These are phyloP conservation scores for Candida odintsovae DNA, from an alignment of 805 yeast genomes.

Conservation along the genomic window DNA sequence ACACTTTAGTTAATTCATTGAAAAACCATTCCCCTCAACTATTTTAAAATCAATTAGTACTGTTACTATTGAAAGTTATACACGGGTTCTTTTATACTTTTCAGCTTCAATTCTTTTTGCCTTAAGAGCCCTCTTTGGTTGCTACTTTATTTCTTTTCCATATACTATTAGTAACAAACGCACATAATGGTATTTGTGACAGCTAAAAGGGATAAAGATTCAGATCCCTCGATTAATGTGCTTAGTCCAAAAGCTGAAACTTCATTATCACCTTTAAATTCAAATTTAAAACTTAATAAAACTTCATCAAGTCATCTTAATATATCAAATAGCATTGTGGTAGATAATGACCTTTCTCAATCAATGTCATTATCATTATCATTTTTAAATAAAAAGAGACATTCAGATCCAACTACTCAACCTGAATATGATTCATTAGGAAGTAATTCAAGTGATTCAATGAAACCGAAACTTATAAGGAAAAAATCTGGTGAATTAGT, in stretches of 20 bases:
- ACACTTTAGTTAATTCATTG: too few relatives aligned
- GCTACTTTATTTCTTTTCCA: neutral
- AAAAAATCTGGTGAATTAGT: constrained; percentile 88
- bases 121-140: neutral
- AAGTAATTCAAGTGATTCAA: neutral
- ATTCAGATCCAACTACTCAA: constrained; percentile 9
- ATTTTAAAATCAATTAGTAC: too few relatives aligned
- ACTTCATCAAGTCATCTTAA: neutral
- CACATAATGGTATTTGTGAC: neutral
- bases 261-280: neutral
- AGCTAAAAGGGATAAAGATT: neutral
- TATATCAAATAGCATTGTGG: neutral
- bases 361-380: constrained; percentile 15
- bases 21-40: too few relatives aligned
- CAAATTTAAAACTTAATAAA: neutral
- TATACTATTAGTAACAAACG: too few relatives aligned
- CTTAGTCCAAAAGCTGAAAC: neutral
- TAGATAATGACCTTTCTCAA: neutral
- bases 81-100: too few relatives aligned
- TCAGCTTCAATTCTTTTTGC: neutral
- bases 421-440: neutral
- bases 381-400: constrained; percentile 18
- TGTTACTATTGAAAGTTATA: too few relatives aligned
- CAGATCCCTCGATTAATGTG: neutral
- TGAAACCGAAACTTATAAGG: constrained; percentile 50